Evolutionary conservation across 768 basidiomycete genomes (phyloP), one percentile per base, ranked within the genome.

Genomic region (Crucibulum laeve): DNA sequence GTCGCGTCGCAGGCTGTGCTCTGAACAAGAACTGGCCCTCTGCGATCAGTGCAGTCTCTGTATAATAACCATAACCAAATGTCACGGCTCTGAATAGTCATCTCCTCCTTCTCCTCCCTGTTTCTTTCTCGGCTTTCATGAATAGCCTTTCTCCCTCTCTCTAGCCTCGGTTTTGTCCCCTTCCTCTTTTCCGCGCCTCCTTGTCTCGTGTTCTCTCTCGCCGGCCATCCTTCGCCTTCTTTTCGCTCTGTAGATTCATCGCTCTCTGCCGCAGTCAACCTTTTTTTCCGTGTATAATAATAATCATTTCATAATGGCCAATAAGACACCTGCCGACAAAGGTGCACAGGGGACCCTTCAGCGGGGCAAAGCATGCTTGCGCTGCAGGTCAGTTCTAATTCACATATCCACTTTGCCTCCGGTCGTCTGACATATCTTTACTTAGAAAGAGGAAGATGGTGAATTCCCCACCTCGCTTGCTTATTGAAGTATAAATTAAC

Each of bases 371-470:
- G 82, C 82, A 41, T 84, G 82, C 67, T 68, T 84, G 41, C 73
- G 82, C 65, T 84, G 82, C 79, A 79, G 82, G 82, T 81, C 48
- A 44, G 70, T 65, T 44, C 26, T 19, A 24, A 44, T 44, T 33
- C 15, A 42, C 42, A 3, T 19, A n/a, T 38, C 17, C 28, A 7
- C 25, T 42, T 43, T 40, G 30, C 33, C 47, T 44, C 46, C 53
- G 44, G 47, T 50, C 45, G 43, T 45, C 13, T 40, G 36, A 49
- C 40, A 44, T 25, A 42, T 50, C 15, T 46, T 45, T 22, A 39
- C 14, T 39, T 52, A 84, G 82, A 62, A 84, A 84, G 62, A 73
- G 82, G 49, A 84, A 84, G 63, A 84, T 84, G 82, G 82, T 80
- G 45, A 36, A 59, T 47, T 32, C 34, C 36, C 23, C 37, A 41